Conservation (phyloP, 164 flowering plant genomes). For the Magnolia kwangsiensis region DNA sequence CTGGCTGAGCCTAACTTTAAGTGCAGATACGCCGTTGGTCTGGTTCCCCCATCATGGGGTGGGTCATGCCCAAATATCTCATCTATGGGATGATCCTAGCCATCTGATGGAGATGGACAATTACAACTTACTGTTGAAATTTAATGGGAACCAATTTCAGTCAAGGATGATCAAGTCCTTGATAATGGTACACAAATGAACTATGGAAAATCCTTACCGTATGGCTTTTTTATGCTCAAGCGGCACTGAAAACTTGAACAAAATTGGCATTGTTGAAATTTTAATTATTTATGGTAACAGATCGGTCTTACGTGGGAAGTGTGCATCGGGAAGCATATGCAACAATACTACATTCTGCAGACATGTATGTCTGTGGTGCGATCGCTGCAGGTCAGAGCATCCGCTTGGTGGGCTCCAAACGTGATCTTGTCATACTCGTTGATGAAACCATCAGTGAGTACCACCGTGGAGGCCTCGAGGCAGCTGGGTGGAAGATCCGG, state of each 20-base stretch:
- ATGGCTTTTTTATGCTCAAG: no score
- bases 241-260: no score
- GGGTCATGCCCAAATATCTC: neutral
- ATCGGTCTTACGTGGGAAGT: slow-evolving; percentile 27
- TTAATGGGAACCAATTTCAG: no score
- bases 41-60: no score
- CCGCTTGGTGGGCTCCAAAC: slow-evolving; percentile 48
- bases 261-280: neutral
- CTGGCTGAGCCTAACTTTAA: neutral
- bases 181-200: no score
- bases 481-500: slow-evolving; percentile 59
- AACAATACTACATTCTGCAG: slow-evolving; percentile 59
- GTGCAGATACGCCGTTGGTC: no score
- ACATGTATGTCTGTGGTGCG: slow-evolving; percentile 60
- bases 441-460: slow-evolving; percentile 49
- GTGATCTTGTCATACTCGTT: slow-evolving; percentile 57
- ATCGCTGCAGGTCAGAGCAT: slow-evolving; percentile 66
- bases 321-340: slow-evolving; percentile 53
- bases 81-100: neutral
- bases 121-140: no score
- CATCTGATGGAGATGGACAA: no score
- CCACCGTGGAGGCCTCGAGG: slow-evolving; percentile 49
- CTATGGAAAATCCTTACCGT: no score
- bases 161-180: no score
- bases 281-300: slow-evolving; percentile 15